phyloP scores from a whole-genome alignment of 176 grass and related monocot genomes.

The Lolium multiflorum region DNA sequence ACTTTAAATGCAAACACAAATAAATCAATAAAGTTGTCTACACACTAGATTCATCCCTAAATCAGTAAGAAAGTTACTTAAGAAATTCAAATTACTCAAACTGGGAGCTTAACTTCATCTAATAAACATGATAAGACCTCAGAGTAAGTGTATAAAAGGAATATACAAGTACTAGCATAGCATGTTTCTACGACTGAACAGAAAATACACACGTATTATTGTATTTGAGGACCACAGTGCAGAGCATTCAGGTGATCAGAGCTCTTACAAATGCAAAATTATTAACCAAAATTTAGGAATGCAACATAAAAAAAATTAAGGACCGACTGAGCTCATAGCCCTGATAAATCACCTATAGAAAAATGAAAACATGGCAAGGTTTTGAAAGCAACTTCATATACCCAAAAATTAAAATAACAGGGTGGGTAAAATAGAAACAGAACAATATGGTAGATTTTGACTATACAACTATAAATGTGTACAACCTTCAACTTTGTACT shows the following conservation, averaged over 20 bases:
- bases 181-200: slow-evolving; percentile 13
- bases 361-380: neutral
- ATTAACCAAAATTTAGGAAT: slow-evolving; percentile 32
- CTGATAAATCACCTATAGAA: slow-evolving; percentile 2
- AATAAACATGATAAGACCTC: slow-evolving; percentile 24
- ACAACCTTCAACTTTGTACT: neutral
- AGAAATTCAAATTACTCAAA: neutral
- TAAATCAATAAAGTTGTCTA: slow-evolving; percentile 9
- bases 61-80: slow-evolving; percentile 35
- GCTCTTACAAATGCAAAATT: slow-evolving; percentile 1
- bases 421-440: neutral
- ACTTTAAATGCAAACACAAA: slow-evolving; percentile 31
- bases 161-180: neutral
- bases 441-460: slow-evolving; percentile 16
- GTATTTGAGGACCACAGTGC: neutral
- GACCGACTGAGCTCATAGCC: neutral
- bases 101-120: slow-evolving; percentile 26
- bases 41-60: neutral
- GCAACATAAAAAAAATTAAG: neutral
- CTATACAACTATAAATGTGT: neutral
- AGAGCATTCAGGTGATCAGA: slow-evolving; percentile 13
- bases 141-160: slow-evolving; percentile 9
- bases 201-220: neutral
- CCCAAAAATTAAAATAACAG: slow-evolving; percentile 7
- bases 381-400: slow-evolving; percentile 22